phyloP scores from a whole-genome alignment of 2,329 filamentous ascomycete genomes.

The Xylaria digitata region DNA sequence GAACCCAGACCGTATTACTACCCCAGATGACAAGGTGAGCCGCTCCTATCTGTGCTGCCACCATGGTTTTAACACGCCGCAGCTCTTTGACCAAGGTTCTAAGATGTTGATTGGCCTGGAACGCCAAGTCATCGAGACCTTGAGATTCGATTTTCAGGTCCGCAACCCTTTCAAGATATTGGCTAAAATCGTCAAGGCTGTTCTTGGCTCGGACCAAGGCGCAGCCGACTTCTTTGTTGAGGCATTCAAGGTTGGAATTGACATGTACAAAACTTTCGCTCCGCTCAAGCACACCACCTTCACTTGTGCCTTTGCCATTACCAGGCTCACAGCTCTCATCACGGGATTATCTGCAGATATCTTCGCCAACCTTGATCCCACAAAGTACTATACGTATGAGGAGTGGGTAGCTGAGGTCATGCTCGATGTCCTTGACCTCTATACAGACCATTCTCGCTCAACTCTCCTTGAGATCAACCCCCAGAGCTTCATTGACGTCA shows the following conservation, averaged over 20 bases:
- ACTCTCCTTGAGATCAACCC: constrained; percentile 82
- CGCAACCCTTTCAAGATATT: constrained; percentile 88
- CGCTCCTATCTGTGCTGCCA: not conserved
- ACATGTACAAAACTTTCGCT: constrained; percentile 92
- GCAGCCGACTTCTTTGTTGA: constrained; percentile 69
- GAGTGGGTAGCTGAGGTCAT: constrained; percentile 77
- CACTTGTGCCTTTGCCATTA: constrained; percentile 83
- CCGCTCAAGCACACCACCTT: constrained; percentile 89
- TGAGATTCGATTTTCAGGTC: constrained; percentile 92
- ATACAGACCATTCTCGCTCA: constrained; percentile 81
- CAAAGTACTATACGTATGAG: constrained; percentile 60
- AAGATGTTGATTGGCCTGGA: constrained; percentile 90
- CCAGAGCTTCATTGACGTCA: constrained; percentile 84
- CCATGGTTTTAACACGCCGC: constrained; percentile 20
- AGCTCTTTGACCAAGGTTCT: constrained; percentile 84
- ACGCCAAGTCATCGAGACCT: constrained; percentile 89
- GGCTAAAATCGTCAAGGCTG: constrained; percentile 77
- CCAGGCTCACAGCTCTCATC: constrained; percentile 83
- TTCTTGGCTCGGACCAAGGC: constrained; percentile 59
- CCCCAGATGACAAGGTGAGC: constrained; percentile 83
- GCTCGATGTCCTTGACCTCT: constrained; percentile 90
- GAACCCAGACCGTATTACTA: constrained; percentile 72
- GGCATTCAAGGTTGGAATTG: constrained; percentile 85
- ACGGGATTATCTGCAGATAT: constrained; percentile 65
- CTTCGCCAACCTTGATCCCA: constrained; percentile 61